A percentile compares a stretch with the other conserved stretches of the same genome.
phyloP scores from a whole-genome alignment of 331 rosid genomes.

The Acacia concinna region DNA sequence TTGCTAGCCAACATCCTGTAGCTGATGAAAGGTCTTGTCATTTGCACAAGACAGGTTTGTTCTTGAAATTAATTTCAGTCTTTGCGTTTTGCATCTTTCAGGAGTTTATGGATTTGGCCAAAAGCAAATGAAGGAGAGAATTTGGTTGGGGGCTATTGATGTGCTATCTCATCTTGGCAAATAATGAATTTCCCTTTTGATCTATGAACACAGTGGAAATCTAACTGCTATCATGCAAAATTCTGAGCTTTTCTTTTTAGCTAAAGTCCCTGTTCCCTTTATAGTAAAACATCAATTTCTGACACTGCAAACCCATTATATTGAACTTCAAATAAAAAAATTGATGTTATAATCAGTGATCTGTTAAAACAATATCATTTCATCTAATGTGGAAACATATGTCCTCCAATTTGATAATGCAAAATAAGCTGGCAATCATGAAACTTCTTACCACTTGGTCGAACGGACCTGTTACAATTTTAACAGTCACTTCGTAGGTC shows the following conservation, averaged over 20 bases:
- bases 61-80: not conserved
- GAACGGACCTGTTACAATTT: not conserved
- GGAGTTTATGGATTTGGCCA: not conserved
- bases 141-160: no score
- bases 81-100: not conserved
- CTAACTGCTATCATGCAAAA: not conserved
- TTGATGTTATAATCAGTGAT: not conserved
- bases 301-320: not conserved
- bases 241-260: not conserved
- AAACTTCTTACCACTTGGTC: not conserved
- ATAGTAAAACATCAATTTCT: not conserved
- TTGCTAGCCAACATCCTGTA: conserved; percentile 86
- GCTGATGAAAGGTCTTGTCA: conserved; percentile 85
- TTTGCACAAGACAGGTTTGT: conserved; percentile 84
- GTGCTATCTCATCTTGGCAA: not conserved
- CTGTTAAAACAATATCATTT: not conserved
- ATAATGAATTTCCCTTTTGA: not conserved
- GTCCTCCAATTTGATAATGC: no score
- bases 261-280: not conserved
- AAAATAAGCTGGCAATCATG: not conserved
- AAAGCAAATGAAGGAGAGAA: not conserved
- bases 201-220: not conserved
- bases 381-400: not conserved
- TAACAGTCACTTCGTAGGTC: not conserved
- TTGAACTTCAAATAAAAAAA: not conserved